Base-by-base conservation (phyloP, 2,329 filamentous ascomycete species). In the Rosellinia necatrix region DNA sequence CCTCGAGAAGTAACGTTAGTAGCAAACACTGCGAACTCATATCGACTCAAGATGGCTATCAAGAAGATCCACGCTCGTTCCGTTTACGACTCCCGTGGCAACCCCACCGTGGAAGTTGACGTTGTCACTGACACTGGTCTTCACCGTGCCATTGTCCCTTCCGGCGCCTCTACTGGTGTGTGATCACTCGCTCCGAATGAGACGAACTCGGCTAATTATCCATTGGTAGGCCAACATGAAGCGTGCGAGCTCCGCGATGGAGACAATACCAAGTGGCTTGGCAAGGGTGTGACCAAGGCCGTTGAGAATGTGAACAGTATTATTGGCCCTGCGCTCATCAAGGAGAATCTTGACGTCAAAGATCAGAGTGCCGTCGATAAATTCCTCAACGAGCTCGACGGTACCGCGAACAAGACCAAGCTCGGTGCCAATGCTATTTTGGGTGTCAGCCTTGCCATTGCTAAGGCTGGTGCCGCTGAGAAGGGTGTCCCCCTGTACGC, bases 71-170 rank as follows among this genome's bases (percentile, higher is more conserved):
- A 92, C 85, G 90, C 90, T 74, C 90, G 94, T 75, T 92, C 89
- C 73, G 92, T 99, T 82, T 99, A 93, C 86, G 94, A 99, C 86
- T 97, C 94, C 77, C 93, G 94, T 75, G 86, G 86, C 76, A 99
- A 99, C 88, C 94, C 94, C 72, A 99, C 94, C 75, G 93, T 97
- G 73, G 93, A 97, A 85, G 93, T 97, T 72, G 93, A 97, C 76
- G 86, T 97, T 70, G 89, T 96, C 80, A 97, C 92, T 70, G 91
- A 96, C 82, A 96, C 90, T 70, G 93, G 93, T 73, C 88, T 97
- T 64, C 92, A 97, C 87, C 92, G 93, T 74, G 92, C 93, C 75
- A 97, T 97, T 75, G 93, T 97, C 63, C 93, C 93, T 71, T 97
- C 92, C 66, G 93, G 93, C 76, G 93, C 93, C 72, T 97, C 93